Base-by-base conservation (phyloP, 495 filamentous ascomycete species). In the Penicillium atrosanguineum region DNA sequence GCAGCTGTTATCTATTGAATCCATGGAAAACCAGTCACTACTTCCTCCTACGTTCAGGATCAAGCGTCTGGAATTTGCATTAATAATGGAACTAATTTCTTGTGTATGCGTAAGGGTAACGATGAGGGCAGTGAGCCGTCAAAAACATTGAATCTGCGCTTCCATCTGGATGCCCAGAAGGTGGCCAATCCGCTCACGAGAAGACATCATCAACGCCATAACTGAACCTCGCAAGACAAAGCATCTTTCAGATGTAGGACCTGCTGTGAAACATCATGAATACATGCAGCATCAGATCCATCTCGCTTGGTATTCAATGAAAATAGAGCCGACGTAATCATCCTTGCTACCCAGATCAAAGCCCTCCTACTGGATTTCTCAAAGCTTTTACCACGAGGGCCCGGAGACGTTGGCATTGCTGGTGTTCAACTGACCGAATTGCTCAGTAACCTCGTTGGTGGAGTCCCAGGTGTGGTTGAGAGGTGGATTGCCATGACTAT, bases 311-410 rank as follows among this genome's bases (percentile, higher is more conserved):
- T 20, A 14, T 37, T 6, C 15, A 26, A 12, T 26, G 39, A 18
- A 28, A 14, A 37, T 43, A 3, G 20, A 29, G 9, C 7, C 23
- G 25, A 38, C 31, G 18, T 18, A 19, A 19, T 40, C 38, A 19
- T 18, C 42, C 26, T 34, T 47, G 36, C 8, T 55, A 46, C 36
- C 42, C 47, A 56, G 53, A 50, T 50, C 53, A 36, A 56, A 37
- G 42, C 47, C 36, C 18, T 40, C 16, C 38, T 26, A 29, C 26
- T 26, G 37, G 26, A 11, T 15, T 9, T 40, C 23, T 40, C 38
- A 4, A 11, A 15, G 38, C 16, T 14, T 34, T 50, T n/a, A 50
- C 48, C 48, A 50, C 38, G 2, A 3, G 12, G n/a, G n/a, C 34
- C 7, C 15, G 37, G 11, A 0, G 6, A 19, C 16, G 6, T 40